These are phyloP conservation scores for Skeletonema potamos DNA, from an alignment of 108 stramenopile species.

Conservation along the genomic window DNA sequence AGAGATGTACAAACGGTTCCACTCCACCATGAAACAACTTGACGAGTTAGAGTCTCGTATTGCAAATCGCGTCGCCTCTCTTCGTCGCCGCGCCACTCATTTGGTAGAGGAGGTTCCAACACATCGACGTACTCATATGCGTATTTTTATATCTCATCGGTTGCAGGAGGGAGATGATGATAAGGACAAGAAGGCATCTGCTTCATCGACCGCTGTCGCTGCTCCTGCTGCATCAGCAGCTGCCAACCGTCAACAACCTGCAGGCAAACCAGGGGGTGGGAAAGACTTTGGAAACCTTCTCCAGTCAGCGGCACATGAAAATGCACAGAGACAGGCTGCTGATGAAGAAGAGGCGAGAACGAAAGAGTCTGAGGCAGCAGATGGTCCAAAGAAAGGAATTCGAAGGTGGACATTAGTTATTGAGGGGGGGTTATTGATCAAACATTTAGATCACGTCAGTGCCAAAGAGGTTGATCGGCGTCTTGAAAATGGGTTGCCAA, in stretches of 20 bases:
- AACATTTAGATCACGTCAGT: slow-evolving; percentile 69
- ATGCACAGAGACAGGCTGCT: background rate
- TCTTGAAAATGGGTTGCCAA: slow-evolving; percentile 22
- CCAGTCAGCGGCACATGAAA: slow-evolving; percentile 23
- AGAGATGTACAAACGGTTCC: slow-evolving; percentile 14
- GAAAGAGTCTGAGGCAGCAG: background rate
- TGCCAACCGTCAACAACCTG: too few species aligned
- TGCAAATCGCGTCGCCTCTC: slow-evolving; percentile 55
- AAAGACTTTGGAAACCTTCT: slow-evolving; percentile 39
- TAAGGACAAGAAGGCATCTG: background rate
- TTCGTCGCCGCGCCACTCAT: slow-evolving; percentile 59
- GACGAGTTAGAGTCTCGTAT: slow-evolving; percentile 65
- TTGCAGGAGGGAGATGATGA: slow-evolving; percentile 18
- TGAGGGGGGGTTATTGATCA: slow-evolving; percentile 76
- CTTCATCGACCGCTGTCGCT: too few species aligned
- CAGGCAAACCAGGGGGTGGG: slow-evolving; percentile 12
- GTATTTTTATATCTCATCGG: slow-evolving; percentile 72
- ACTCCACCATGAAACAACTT: slow-evolving; percentile 36
- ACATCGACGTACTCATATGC: slow-evolving; percentile 60
- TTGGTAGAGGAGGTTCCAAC: slow-evolving; percentile 46
- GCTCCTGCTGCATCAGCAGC: background rate
- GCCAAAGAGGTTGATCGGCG: slow-evolving; percentile 53
- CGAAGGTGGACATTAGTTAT: slow-evolving; percentile 62
- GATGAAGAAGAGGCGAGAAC: background rate
- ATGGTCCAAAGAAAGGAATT: slow-evolving; percentile 1